Percentiles rank a stretch among this genome's conserved stretches.
phyloP scores from a whole-genome alignment of 495 filamentous ascomycete genomes.

The Aspergillus coremiiformis region DNA sequence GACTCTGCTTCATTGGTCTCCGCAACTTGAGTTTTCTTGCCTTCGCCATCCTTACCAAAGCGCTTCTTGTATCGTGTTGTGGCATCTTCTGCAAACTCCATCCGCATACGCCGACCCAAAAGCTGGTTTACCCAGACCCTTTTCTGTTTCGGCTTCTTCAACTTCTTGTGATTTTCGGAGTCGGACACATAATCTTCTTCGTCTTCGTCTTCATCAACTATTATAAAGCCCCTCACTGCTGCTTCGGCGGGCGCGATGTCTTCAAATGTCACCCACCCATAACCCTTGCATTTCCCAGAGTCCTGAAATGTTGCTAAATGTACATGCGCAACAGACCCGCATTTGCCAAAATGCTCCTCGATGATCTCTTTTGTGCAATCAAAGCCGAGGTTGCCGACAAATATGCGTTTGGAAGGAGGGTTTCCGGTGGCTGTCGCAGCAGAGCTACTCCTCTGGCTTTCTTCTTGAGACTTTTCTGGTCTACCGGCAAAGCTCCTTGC shows the following conservation, averaged over 20 bases:
- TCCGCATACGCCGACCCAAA: constrained; percentile 67
- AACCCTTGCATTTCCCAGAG: constrained; percentile 95
- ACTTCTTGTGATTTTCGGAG: constrained; percentile 27
- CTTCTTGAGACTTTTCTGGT: constrained; percentile 49
- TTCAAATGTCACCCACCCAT: constrained; percentile 87
- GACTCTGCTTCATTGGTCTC: constrained; percentile 19
- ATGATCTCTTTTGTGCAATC: constrained; percentile 76
- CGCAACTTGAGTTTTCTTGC: constrained; percentile 23
- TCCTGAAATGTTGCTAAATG: constrained; percentile 95
- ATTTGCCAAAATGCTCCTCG: constrained; percentile 68
- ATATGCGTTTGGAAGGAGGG: constrained; percentile 68
- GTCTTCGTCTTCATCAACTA: constrained; percentile 54
- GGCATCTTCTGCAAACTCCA: constrained; percentile 91
- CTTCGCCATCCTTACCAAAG: constrained; percentile 63
- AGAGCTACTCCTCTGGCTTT: constrained; percentile 18
- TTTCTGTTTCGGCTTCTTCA: constrained; percentile 51
- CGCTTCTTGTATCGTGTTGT: constrained; percentile 84
- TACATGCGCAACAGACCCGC: constrained; percentile 69
- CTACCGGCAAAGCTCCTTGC: constrained; percentile 78
- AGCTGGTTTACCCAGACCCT: constrained; percentile 81
- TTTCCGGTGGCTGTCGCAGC: constrained; percentile 40
- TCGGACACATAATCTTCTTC: constrained; percentile 44
- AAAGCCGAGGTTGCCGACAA: constrained; percentile 87
- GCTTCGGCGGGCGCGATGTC: constrained; percentile 63
- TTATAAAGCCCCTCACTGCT: constrained; percentile 76